Conservation (phyloP, 2,329 filamentous ascomycete genomes). For the Claviceps sp. region DNA sequence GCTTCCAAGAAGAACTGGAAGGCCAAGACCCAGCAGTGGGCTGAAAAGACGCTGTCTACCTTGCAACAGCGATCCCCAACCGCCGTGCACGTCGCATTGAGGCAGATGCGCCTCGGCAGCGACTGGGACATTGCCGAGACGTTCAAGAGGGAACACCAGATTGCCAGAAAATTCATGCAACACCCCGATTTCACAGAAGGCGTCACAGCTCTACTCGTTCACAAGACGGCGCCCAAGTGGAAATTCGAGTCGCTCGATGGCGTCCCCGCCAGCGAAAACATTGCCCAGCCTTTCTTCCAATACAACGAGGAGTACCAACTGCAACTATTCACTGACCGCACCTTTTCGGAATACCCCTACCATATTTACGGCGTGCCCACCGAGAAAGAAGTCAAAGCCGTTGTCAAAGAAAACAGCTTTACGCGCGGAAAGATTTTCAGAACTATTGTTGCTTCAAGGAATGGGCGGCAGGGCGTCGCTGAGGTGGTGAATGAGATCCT, state of each 20-base stretch:
- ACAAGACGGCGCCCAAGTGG: constrained; percentile 62
- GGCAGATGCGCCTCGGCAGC: constrained; percentile 65
- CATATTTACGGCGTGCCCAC: constrained; percentile 56
- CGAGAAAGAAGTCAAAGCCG: constrained; percentile 44
- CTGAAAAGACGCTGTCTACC: constrained; percentile 59
- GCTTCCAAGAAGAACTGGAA: background rate
- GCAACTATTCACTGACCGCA: constrained; percentile 44
- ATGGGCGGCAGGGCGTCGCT: constrained; percentile 54
- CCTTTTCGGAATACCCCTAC: constrained; percentile 66
- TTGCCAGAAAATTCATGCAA: constrained; percentile 79
- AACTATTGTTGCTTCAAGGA: constrained; percentile 45
- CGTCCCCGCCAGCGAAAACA: constrained; percentile 38
- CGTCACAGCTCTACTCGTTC: constrained; percentile 67
- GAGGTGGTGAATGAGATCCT: constrained; percentile 58
- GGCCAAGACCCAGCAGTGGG: constrained; percentile 56
- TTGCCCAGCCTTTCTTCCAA: constrained; percentile 57
- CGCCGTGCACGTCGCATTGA: constrained; percentile 69
- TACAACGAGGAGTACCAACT: constrained; percentile 34
- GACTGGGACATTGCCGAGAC: constrained; percentile 73
- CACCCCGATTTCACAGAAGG: constrained; percentile 87
- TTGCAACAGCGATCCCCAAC: constrained; percentile 73
- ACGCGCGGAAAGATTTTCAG: constrained; percentile 46
- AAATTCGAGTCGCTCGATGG: constrained; percentile 59
- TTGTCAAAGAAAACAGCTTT: constrained; percentile 27
- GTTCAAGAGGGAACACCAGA: constrained; percentile 74